Evolutionary conservation across 805 yeast species (phyloP), one percentile per base, ranked within the genome.

Genomic region (Danielia reshetovae): DNA sequence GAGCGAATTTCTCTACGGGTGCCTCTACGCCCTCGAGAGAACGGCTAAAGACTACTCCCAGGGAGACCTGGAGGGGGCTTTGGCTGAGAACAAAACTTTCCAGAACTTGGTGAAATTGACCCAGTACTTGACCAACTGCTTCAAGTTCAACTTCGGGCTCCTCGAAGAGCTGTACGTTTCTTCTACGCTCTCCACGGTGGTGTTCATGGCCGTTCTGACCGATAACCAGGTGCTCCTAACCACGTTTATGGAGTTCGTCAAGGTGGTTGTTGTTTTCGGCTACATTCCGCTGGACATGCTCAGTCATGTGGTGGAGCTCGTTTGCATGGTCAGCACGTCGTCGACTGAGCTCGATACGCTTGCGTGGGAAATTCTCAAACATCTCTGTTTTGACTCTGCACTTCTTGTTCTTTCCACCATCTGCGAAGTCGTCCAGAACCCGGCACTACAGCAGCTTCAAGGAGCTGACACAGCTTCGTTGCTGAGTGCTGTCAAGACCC

Each of bases 61-160:
- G 9, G 33, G 28, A 9, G 43, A 30, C 13, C n/a, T n/a, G n/a
- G n/a, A n/a, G n/a, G n/a, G n/a, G n/a, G 30, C 32, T 7, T 11
- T 12, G 14, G 19, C 7, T 8, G 38, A 36, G 13, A 53, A 50
- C 24, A 30, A 30, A 11, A 30, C 34, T 7, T 40, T 25, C 31
- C 33, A 42, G 5, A 46, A 41, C 24, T 31, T 60, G n/a, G 14
- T 41, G 2, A 39, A 29, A 11, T 36, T 50, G 12, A 39, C 75
- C 24, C 40, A 45, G 2, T 72, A 68, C 46, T 51, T 72, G 8
- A 57, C 54, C 18, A 69, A 69, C 36, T 68, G 77, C 35, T 54
- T 79, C 27, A 69, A 70, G 45, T 70, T 58, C 56, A 77, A 72
- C 42, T 67, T 65, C 42, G 61, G 66, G 12, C 45, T 66, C 3